Evolutionary conservation across 352 stramenopile genomes (phyloP).

Genomic region (Blastocystis sp.): DNA sequence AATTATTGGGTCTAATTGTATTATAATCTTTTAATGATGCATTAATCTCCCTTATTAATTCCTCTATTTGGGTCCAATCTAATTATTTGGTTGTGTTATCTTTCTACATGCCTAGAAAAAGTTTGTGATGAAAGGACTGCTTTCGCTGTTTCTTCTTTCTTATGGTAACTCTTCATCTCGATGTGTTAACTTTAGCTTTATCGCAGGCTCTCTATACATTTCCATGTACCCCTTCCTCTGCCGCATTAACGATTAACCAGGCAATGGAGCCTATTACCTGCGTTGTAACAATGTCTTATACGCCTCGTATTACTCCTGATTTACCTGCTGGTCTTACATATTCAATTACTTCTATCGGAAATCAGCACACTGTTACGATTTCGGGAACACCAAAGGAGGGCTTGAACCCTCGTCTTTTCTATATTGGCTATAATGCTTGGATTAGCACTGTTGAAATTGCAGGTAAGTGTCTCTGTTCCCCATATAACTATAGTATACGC

Average conservation of each 20-base stretch:
- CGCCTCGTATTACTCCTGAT: constrained; percentile 39
- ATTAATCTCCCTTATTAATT: neutral
- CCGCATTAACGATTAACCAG: constrained; percentile 10
- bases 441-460: constrained; percentile 47
- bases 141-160: neutral
- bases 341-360: neutral
- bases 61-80: neutral
- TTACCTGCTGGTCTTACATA: constrained; percentile 42
- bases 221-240: neutral
- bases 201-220: neutral
- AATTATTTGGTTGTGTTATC: neutral
- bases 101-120: neutral
- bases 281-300: neutral
- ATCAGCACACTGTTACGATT: neutral
- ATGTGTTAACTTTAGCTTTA: neutral
- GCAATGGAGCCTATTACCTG: constrained; percentile 35
- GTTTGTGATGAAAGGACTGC: neutral
- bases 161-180: neutral
- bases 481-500: neutral
- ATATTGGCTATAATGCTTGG: constrained; percentile 51
- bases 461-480: neutral
- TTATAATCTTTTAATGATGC: neutral
- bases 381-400: constrained; percentile 47
- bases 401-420: constrained; percentile 53
- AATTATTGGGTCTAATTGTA: neutral